Conservation (phyloP, 148 eudicot genomes). For the Silene uniflora region DNA sequence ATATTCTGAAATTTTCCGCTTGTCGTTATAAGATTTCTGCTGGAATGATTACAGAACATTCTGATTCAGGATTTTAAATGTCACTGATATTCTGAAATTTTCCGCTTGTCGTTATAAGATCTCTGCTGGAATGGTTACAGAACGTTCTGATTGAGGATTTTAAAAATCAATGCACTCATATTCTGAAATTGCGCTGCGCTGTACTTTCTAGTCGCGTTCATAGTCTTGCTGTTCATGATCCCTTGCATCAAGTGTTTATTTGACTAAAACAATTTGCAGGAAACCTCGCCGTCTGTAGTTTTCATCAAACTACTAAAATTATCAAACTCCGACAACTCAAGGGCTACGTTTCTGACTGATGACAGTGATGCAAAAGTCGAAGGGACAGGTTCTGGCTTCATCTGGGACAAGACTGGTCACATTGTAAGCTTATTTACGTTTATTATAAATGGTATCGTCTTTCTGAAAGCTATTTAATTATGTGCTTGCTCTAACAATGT, state of each 20-base stretch:
- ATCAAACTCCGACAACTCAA: constrained; percentile 42
- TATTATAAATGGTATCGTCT: background rate
- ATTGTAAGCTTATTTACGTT: constrained; percentile 43
- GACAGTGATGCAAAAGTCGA: constrained; percentile 60
- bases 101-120: no score
- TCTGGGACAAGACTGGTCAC: constrained; percentile 95
- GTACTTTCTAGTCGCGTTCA: no score
- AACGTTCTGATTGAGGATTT: no score
- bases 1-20: no score
- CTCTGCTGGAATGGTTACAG: no score
- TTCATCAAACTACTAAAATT: constrained; percentile 64
- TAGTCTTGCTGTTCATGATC: background rate
- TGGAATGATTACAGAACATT: no score
- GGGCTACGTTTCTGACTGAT: constrained; percentile 35
- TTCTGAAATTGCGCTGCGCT: no score
- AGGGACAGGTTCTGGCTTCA: constrained; percentile 97
- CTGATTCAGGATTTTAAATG: no score
- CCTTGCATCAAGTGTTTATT: background rate
- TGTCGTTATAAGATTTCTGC: no score
- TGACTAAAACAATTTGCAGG: constrained; percentile 35
- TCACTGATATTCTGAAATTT: no score
- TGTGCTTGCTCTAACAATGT: background rate
- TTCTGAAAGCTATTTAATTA: background rate
- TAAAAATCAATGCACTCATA: no score
- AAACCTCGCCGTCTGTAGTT: constrained; percentile 76